Conservation (phyloP, 768 basidiomycete species). For the Kwoniella sp. region DNA sequence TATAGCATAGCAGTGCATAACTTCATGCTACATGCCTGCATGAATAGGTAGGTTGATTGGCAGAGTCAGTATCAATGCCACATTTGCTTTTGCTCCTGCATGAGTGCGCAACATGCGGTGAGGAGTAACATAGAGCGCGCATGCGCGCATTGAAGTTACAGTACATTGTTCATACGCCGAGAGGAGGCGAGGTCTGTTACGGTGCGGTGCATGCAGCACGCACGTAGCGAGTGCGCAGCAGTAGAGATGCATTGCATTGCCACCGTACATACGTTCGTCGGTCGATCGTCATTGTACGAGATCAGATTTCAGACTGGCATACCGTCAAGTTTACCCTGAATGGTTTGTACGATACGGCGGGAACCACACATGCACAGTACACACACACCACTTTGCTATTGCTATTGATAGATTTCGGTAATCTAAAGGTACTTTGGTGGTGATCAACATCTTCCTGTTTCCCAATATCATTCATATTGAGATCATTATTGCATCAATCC, state of each 20-base stretch:
- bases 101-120: not conserved
- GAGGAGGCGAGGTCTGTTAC: not conserved
- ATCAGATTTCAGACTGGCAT: constrained; percentile 6
- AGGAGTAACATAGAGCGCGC: too few species aligned
- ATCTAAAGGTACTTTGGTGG: too few species aligned
- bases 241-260: not conserved
- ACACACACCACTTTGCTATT: not conserved
- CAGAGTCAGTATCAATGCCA: too few species aligned
- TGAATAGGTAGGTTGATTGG: too few species aligned
- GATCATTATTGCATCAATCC: too few species aligned
- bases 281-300: not conserved
- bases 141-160: too few species aligned
- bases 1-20: too few species aligned
- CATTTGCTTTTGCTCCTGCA: too few species aligned
- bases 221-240: not conserved
- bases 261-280: too few species aligned
- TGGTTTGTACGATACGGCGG: not conserved
- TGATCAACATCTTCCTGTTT: not conserved
- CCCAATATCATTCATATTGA: too few species aligned
- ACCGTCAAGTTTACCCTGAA: constrained; percentile 7
- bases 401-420: not conserved
- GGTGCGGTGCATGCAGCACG: not conserved
- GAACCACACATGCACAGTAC: not conserved
- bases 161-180: not conserved
- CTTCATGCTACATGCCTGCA: too few species aligned